phyloP scores from a whole-genome alignment of 192 early-diverging fungal genomes.

The Backusella morwellensis region DNA sequence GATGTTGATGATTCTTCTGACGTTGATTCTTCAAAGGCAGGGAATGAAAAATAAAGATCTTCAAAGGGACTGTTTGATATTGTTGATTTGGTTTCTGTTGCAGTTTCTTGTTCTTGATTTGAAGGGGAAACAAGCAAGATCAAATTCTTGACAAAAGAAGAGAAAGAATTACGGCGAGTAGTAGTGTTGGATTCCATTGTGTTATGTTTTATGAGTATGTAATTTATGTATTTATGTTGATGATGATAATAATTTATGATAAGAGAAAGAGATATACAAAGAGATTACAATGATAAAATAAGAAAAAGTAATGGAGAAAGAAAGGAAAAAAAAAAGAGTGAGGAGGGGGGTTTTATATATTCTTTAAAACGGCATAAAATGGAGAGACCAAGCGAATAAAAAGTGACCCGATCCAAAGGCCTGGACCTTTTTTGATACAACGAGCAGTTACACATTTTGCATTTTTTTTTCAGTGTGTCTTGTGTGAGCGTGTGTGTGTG shows the following conservation, averaged over 20 bases:
- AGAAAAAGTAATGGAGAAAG: not conserved
- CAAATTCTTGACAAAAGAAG: slow-evolving; percentile 19
- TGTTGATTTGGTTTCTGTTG: not conserved
- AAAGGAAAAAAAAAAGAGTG: slow-evolving; percentile 2
- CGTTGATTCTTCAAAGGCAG: slow-evolving; percentile 10
- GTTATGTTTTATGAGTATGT: not conserved
- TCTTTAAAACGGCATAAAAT: slow-evolving; percentile 5
- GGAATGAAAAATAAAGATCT: slow-evolving; percentile 16
- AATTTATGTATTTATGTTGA: not conserved
- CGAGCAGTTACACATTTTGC: not conserved
- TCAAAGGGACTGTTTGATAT: slow-evolving; percentile 10
- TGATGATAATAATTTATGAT: not conserved
- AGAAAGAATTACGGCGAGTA: slow-evolving; percentile 16
- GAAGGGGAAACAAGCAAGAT: slow-evolving; percentile 18
- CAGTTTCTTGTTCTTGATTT: not conserved
- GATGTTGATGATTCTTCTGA: not conserved
- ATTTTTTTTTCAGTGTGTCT: not conserved
- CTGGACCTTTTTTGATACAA: slow-evolving; percentile 8
- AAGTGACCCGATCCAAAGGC: slow-evolving; percentile 15
- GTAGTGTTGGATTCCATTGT: not conserved
- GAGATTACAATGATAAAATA: not conserved
- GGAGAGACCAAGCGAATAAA: slow-evolving; percentile 8
- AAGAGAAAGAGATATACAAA: not conserved
- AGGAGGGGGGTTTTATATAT: not conserved
- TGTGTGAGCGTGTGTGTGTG: not conserved